These are phyloP conservation scores for Neurospora sp. DNA, from an alignment of 495 filamentous ascomycete genomes.

Conservation along the genomic window DNA sequence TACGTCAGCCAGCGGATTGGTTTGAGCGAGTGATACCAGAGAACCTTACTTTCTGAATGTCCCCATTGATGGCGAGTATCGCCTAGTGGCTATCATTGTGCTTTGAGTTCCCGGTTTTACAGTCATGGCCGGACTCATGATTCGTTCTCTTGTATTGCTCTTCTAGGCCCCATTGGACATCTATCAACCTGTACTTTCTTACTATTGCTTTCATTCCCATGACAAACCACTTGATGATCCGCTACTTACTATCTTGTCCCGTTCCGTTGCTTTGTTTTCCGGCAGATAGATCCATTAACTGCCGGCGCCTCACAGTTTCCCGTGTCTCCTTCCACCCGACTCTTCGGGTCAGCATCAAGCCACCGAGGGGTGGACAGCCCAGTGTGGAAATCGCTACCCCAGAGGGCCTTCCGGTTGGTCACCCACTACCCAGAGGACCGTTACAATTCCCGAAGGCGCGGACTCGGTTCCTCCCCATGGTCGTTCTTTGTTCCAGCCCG, in stretches of 20 bases:
- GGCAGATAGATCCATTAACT: neutral
- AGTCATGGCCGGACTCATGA: neutral
- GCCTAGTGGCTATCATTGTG: neutral
- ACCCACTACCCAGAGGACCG: neutral
- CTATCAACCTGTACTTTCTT: neutral
- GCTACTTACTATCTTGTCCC: neutral
- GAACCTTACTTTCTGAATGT: neutral
- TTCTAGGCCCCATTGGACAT: neutral
- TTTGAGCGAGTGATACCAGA: neutral
- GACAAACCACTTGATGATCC: neutral
- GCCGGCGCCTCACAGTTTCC: neutral
- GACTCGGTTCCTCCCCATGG: neutral
- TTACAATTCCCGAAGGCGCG: neutral
- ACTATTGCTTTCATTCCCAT: neutral
- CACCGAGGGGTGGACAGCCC: neutral
- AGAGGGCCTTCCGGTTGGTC: neutral
- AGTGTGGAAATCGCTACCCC: neutral
- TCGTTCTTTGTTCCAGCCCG: neutral
- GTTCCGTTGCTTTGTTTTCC: neutral
- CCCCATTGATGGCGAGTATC: neutral
- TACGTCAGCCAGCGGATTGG: neutral
- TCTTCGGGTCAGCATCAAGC: neutral
- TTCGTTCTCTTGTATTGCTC: neutral
- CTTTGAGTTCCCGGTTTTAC: neutral
- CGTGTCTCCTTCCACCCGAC: neutral